phyloP scores from a whole-genome alignment of 1,139 yeast genomes.

The Lodderomyces orthopsilosis region DNA sequence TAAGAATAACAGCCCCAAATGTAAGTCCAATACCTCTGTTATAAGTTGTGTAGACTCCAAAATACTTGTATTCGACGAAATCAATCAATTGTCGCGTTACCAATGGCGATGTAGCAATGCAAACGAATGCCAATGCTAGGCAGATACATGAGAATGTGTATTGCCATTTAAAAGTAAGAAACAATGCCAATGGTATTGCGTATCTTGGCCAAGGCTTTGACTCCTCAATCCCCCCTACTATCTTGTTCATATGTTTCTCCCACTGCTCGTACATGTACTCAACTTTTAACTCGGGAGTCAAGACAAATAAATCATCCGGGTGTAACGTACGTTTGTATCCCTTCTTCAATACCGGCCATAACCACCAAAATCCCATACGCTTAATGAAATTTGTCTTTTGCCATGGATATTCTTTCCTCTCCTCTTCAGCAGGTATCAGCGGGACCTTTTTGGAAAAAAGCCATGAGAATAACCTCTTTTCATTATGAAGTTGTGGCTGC shows the following conservation, averaged over 20 bases:
- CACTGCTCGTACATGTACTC: slow-evolving; percentile 35
- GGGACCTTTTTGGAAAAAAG: slow-evolving; percentile 37
- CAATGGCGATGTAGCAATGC: slow-evolving; percentile 43
- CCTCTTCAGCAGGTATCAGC: slow-evolving; percentile 34
- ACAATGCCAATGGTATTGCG: slow-evolving; percentile 36
- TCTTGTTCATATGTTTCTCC: slow-evolving; percentile 23
- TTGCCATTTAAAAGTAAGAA: slow-evolving; percentile 36
- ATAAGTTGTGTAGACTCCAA: slow-evolving; percentile 32
- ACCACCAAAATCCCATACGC: slow-evolving; percentile 40
- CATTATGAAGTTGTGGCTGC: slow-evolving; percentile 20
- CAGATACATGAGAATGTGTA: slow-evolving; percentile 33
- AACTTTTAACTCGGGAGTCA: slow-evolving; percentile 41
- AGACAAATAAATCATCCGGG: slow-evolving; percentile 39
- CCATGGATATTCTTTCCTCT: slow-evolving; percentile 41
- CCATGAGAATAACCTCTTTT: slow-evolving; percentile 32
- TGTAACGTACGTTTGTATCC: slow-evolving; percentile 45
- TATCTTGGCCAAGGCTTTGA: slow-evolving; percentile 32
- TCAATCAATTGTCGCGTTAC: slow-evolving; percentile 39
- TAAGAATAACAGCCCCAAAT: slow-evolving; percentile 37
- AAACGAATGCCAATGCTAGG: slow-evolving; percentile 36
- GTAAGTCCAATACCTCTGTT: slow-evolving; percentile 43
- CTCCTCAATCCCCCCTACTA: slow-evolving; percentile 21
- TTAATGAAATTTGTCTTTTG: slow-evolving; percentile 22
- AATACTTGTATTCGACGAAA: slow-evolving; percentile 37
- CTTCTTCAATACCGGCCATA: slow-evolving; percentile 37